Percentiles rank a stretch among this genome's conserved stretches.
Conservation (phyloP, 2,329 filamentous ascomycete species). For the Ceratocystis huliohia region DNA sequence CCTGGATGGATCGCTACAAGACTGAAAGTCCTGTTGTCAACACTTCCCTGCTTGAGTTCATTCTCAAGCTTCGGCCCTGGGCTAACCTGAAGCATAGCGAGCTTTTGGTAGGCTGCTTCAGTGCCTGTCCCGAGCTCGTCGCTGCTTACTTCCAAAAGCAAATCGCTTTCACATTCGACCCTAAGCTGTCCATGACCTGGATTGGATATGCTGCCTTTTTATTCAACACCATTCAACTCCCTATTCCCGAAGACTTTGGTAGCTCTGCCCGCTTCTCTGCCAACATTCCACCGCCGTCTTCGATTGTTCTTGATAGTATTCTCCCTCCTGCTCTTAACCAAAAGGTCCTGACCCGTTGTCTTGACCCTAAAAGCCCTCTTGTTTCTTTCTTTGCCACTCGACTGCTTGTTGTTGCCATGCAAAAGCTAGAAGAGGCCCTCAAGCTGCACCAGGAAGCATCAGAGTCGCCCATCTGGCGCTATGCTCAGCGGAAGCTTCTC, state of each 20-base stretch:
- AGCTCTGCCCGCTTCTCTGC: conserved; percentile 46
- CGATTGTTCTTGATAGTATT: conserved; percentile 71
- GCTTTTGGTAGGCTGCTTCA: conserved; percentile 67
- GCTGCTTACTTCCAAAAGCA: conserved; percentile 77
- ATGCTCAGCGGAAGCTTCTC: conserved; percentile 53
- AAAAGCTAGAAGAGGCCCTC: conserved; percentile 58
- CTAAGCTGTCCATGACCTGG: conserved; percentile 87
- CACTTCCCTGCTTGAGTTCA: conserved; percentile 62
- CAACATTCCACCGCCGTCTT: conserved; percentile 60
- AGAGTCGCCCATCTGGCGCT: conserved; percentile 47
- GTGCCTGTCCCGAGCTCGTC: conserved; percentile 69
- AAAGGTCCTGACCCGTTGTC: conserved; percentile 63
- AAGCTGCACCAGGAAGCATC: conserved; percentile 38
- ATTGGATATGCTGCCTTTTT: conserved; percentile 84
- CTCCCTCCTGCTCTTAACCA: conserved; percentile 71
- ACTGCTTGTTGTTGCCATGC: conserved; percentile 63
- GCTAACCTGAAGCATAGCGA: conserved; percentile 69
- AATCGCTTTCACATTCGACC: conserved; percentile 71
- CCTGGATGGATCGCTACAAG: conserved; percentile 55
- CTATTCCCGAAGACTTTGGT: conserved; percentile 61
- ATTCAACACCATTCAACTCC: conserved; percentile 64
- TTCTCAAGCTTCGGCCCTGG: conserved; percentile 70
- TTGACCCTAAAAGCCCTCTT: conserved; percentile 65
- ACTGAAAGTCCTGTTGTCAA: conserved; percentile 65
- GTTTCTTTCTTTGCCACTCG: conserved; percentile 75